Evolutionary conservation across 1,284 basidiomycete species (phyloP).

Genomic region (Erythrobasidium hasegawianum): DNA sequence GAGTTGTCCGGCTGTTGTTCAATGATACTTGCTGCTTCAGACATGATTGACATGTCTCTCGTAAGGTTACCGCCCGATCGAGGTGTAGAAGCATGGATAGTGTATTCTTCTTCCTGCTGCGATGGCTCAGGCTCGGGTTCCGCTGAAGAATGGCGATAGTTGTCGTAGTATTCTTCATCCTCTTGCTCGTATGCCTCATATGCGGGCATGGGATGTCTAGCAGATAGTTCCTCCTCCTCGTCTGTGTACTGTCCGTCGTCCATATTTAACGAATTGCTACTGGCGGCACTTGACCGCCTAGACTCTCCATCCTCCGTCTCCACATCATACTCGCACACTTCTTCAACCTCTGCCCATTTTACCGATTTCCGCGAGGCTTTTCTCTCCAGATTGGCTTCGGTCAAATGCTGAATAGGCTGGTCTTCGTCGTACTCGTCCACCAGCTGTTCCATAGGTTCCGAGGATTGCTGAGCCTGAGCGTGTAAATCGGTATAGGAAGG

Average conservation of each 20-base stretch:
- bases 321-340: constrained; percentile 33
- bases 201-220: constrained; percentile 14
- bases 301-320: constrained; percentile 33
- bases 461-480: constrained; percentile 20
- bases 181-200: background rate
- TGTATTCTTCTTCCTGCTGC: background rate
- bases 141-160: constrained; percentile 8
- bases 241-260: constrained; percentile 8
- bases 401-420: background rate
- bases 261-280: constrained; percentile 8
- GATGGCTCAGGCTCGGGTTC: background rate
- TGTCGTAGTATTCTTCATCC: constrained; percentile 16
- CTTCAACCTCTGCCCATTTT: constrained; percentile 34
- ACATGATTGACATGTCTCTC: constrained; percentile 22
- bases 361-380: constrained; percentile 32
- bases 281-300: constrained; percentile 20
- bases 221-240: constrained; percentile 10
- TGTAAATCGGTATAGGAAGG: constrained; percentile 25
- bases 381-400: constrained; percentile 9
- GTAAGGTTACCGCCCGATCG: background rate
- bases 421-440: constrained; percentile 17
- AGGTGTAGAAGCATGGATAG: constrained; percentile 2
- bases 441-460: constrained; percentile 2
- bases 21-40: constrained; percentile 30
- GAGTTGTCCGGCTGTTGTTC: constrained; percentile 20